A percentile compares a stretch with the other conserved stretches of the same genome.
phyloP scores from a whole-genome alignment of 805 yeast species.

The Candida awuae region DNA sequence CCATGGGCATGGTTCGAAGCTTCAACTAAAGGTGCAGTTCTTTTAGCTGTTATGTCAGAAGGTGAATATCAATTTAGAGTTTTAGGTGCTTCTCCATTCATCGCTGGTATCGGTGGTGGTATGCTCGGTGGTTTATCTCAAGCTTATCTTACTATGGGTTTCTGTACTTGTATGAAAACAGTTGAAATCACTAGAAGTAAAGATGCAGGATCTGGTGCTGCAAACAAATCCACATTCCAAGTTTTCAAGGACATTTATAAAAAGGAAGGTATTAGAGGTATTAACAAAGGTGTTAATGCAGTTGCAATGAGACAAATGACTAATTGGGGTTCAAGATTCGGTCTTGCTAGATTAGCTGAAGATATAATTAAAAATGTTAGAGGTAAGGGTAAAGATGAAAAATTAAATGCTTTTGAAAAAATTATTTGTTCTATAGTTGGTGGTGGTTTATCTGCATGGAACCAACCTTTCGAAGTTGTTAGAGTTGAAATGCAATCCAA shows the following conservation, averaged over 20 bases:
- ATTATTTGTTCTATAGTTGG: constrained; percentile 81
- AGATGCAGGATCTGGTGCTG: constrained; percentile 58
- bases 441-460: constrained; percentile 98
- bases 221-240: constrained; percentile 67
- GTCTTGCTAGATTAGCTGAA: constrained; percentile 86
- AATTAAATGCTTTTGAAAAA: constrained; percentile 70
- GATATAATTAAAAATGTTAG: constrained; percentile 60
- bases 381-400: constrained; percentile 48
- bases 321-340: constrained; percentile 98
- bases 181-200: constrained; percentile 93
- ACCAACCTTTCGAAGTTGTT: constrained; percentile 96
- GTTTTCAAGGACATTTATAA: constrained; percentile 80
- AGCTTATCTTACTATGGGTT: constrained; percentile 94
- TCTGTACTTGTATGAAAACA: constrained; percentile 98
- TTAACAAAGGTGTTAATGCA: constrained; percentile 96
- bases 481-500: constrained; percentile 97
- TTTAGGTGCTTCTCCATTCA: constrained; percentile 61
- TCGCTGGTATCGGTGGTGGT: constrained; percentile 93
- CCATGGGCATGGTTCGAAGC: constrained; percentile 99
- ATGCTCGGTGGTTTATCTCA: constrained; percentile 93
- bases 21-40: constrained; percentile 96
- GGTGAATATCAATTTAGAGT: constrained; percentile 70
- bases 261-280: constrained; percentile 87
- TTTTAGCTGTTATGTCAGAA: constrained; percentile 86
- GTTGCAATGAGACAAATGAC: constrained; percentile 99